Evolutionary conservation across 768 basidiomycete genomes (phyloP).

Genomic region (Psilocybe subaeruginosa): DNA sequence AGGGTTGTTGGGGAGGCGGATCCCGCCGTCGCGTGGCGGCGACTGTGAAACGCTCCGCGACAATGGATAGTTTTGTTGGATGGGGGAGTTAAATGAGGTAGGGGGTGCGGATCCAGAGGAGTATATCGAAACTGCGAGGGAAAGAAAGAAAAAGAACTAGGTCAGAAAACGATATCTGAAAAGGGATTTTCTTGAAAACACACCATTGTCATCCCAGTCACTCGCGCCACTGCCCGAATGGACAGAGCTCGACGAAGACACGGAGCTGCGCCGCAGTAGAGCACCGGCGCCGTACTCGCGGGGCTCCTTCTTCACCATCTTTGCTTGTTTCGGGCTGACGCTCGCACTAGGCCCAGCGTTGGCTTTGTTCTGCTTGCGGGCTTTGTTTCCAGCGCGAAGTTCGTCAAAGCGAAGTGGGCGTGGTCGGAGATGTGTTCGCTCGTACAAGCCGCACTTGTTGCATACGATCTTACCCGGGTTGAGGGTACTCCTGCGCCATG

Average conservation of each 20-base stretch:
- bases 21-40: constrained; percentile 56
- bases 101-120: constrained; percentile 64
- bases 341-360: constrained; percentile 11
- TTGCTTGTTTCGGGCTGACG: constrained; percentile 40
- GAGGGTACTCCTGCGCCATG: constrained; percentile 86
- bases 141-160: constrained; percentile 2
- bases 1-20: constrained; percentile 75
- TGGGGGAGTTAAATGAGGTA: constrained; percentile 72
- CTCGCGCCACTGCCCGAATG: constrained; percentile 62
- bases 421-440: constrained; percentile 84
- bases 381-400: constrained; percentile 84
- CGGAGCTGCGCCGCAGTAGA: constrained; percentile 60
- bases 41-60: constrained; percentile 55
- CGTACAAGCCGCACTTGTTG: constrained; percentile 92
- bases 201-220: constrained; percentile 85
- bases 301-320: constrained; percentile 67
- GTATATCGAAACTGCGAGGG: constrained; percentile 46
- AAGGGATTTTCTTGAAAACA: constrained; percentile 30
- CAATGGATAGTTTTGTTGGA: constrained; percentile 59
- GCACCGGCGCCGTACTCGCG: constrained; percentile 40
- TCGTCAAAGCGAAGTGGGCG: constrained; percentile 88
- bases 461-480: constrained; percentile 93
- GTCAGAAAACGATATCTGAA: constrained; percentile 23
- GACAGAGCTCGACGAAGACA: constrained; percentile 61
- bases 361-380: constrained; percentile 57